Evolutionary conservation across 345 rosid genomes (phyloP).

Genomic region (Citrus cavaleriei): DNA sequence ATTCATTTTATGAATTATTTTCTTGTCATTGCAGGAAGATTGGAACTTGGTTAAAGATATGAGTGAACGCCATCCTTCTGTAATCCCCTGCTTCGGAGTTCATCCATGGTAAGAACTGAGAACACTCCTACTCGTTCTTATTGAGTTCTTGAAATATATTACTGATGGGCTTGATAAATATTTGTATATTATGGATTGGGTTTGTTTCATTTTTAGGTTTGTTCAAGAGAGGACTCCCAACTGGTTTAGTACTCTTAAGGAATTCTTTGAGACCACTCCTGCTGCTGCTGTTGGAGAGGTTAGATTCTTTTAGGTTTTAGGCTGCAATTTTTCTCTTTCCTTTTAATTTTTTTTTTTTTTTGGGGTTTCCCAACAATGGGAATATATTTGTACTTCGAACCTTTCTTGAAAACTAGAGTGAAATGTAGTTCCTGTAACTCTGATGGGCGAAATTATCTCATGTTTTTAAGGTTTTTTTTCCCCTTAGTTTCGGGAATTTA

Average conservation of each 20-base stretch:
- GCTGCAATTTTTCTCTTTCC: not conserved
- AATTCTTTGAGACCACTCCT: conserved; percentile 62
- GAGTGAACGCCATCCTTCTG: conserved; percentile 58
- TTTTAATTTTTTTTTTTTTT: no score
- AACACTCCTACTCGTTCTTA: not conserved
- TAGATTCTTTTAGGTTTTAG: not conserved
- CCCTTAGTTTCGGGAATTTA: no score
- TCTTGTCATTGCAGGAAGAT: conserved; percentile 49
- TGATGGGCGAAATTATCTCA: not conserved
- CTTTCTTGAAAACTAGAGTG: not conserved
- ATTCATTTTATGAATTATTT: not conserved
- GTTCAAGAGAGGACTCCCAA: conserved; percentile 63
- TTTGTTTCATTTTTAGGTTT: conserved; percentile 35
- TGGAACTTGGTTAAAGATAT: conserved; percentile 80
- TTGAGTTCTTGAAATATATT: not conserved
- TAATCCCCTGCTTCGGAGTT: conserved; percentile 84
- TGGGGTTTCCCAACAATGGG: no score
- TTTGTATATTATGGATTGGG: not conserved
- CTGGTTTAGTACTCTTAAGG: conserved; percentile 72
- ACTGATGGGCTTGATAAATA: not conserved
- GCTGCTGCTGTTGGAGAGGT: conserved; percentile 96
- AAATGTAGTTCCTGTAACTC: not conserved
- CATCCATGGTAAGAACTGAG: conserved; percentile 78
- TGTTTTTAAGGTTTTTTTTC: not conserved
- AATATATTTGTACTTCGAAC: not conserved